phyloP scores from a whole-genome alignment of 202 grass and related monocot genomes.

The Cymbopogon flexuosus region DNA sequence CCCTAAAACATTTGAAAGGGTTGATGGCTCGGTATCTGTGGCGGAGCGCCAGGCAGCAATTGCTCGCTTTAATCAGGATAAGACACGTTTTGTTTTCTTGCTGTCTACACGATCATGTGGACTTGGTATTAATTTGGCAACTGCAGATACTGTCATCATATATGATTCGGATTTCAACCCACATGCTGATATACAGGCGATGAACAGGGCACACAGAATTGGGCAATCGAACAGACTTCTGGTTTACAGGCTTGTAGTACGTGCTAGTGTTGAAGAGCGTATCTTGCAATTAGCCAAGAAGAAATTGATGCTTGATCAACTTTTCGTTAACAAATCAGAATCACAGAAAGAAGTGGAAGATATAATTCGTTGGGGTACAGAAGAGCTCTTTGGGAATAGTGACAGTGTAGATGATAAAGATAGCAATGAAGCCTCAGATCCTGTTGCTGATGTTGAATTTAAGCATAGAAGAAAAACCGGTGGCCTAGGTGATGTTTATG shows the following conservation, averaged over 20 bases:
- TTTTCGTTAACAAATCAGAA: constrained; percentile 98
- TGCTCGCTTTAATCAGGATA: constrained; percentile 89
- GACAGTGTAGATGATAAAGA: constrained; percentile 55
- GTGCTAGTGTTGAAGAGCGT: constrained; percentile 95
- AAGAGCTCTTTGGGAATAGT: constrained; percentile 78
- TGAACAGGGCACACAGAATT: constrained; percentile 98
- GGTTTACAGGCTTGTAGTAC: constrained; percentile 96
- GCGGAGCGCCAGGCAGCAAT: constrained; percentile 81
- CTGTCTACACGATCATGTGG: constrained; percentile 91
- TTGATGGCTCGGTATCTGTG: constrained; percentile 88
- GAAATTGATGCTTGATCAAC: constrained; percentile 98
- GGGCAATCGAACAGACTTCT: constrained; percentile 94
- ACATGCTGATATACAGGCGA: constrained; percentile 97
- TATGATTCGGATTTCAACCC: constrained; percentile 99
- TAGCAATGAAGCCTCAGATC: constrained; percentile 53
- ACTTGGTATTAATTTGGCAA: constrained; percentile 93
- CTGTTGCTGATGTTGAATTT: constrained; percentile 61
- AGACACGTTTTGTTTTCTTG: constrained; percentile 93
- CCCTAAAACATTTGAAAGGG: constrained; percentile 77
- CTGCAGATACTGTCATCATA: constrained; percentile 97
- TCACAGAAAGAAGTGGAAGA: constrained; percentile 98
- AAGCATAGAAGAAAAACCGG: constrained; percentile 82
- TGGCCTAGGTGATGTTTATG: constrained; percentile 93
- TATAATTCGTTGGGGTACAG: constrained; percentile 98
- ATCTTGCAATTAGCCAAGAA: constrained; percentile 98